These are phyloP conservation scores for Psophocarpus tetragonolobus DNA, from an alignment of 306 rosid genomes.

Conservation along the genomic window DNA sequence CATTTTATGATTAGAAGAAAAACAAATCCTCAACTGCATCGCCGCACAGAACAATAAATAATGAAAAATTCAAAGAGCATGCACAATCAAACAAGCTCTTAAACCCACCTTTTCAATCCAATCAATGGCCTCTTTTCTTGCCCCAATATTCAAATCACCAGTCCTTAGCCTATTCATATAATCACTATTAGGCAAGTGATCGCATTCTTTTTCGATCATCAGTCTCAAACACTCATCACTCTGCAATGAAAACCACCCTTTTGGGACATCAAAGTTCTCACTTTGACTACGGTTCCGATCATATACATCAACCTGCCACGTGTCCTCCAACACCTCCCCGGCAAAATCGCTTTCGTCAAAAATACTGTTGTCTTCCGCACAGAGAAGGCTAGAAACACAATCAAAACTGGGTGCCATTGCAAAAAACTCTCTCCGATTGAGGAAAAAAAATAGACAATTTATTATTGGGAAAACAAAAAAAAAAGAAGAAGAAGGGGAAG, in stretches of 20 bases:
- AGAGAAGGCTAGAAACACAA: slow-evolving; percentile 66
- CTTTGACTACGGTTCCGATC: slow-evolving; percentile 37
- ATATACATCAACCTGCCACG: slow-evolving; percentile 40
- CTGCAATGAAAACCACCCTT: slow-evolving; percentile 47
- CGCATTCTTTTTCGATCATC: slow-evolving; percentile 61
- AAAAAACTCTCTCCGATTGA: not conserved
- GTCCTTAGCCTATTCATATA: slow-evolving; percentile 54
- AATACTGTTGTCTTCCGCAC: slow-evolving; percentile 59
- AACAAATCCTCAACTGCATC: not conserved
- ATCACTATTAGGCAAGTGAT: slow-evolving; percentile 60
- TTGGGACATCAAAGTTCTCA: slow-evolving; percentile 32
- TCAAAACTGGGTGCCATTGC: slow-evolving; percentile 91
- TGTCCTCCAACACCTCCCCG: slow-evolving; percentile 37
- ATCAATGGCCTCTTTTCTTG: slow-evolving; percentile 69
- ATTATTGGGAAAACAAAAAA: not conserved
- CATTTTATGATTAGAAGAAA: not conserved
- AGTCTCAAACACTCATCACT: slow-evolving; percentile 65
- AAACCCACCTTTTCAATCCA: slow-evolving; percentile 82
- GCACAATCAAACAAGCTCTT: slow-evolving; percentile 5
- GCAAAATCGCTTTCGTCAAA: slow-evolving; percentile 60
- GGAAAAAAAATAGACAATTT: not conserved
- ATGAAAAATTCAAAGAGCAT: not conserved
- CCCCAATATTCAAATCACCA: slow-evolving; percentile 71
- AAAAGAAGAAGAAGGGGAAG: too few species aligned
- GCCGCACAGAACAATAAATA: not conserved